Conservation (phyloP, 495 filamentous ascomycete genomes). For the Lentithecium fluviatile region DNA sequence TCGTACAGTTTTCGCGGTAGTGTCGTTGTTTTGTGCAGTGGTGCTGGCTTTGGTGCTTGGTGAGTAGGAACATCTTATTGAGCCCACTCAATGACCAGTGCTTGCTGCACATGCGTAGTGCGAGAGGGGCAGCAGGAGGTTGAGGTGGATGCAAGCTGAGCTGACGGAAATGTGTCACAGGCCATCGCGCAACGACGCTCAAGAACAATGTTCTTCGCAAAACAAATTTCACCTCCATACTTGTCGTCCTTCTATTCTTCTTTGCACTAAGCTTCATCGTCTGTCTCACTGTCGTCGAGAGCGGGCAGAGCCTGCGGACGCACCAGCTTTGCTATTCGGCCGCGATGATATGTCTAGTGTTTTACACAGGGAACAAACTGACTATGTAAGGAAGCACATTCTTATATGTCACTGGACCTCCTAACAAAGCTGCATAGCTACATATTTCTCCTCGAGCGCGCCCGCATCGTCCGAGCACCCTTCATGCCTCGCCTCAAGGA, state of each 20-base stretch:
- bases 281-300: constrained; percentile 22
- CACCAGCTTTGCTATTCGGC: constrained; percentile 25
- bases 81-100: too few relatives aligned
- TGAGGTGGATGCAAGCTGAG: too few relatives aligned
- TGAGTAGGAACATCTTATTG: not conserved
- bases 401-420: not conserved
- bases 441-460: constrained; percentile 43
- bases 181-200: not conserved
- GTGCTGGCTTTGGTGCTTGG: not conserved
- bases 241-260: not conserved
- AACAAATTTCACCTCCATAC: not conserved
- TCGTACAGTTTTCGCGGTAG: not conserved
- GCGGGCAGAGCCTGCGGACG: constrained; percentile 9
- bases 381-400: constrained; percentile 15
- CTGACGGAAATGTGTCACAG: not conserved
- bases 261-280: constrained; percentile 20
- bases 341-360: constrained; percentile 41
- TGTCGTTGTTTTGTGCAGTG: constrained; percentile 3
- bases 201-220: not conserved
- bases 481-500: constrained; percentile 27
- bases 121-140: too few relatives aligned
- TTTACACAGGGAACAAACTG: constrained; percentile 39
- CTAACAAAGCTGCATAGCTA: constrained; percentile 15
- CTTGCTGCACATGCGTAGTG: too few relatives aligned
- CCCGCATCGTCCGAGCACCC: constrained; percentile 33